phyloP scores from a whole-genome alignment of 306 rosid genomes.

The Sicyos edulis region DNA sequence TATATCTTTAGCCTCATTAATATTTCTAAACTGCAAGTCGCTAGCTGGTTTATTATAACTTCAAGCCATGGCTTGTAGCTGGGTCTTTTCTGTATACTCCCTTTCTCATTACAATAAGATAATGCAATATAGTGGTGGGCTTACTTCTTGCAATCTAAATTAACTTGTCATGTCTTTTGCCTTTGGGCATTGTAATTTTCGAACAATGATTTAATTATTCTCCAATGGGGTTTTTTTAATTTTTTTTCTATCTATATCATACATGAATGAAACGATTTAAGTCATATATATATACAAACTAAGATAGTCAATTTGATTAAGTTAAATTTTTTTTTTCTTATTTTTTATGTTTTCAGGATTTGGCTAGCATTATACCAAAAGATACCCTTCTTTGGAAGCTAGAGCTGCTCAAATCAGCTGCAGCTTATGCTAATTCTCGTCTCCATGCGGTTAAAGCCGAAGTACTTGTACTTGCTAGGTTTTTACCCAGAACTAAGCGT shows the following conservation, averaged over 20 bases:
- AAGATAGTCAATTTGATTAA: not conserved
- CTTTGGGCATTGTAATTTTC: not conserved
- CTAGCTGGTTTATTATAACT: not conserved
- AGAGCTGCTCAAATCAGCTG: conserved; percentile 80
- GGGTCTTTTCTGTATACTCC: conserved; percentile 1
- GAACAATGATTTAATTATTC: too few relatives aligned
- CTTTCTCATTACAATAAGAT: not conserved
- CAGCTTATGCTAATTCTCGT: conserved; percentile 88
- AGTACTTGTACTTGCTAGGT: conserved; percentile 95
- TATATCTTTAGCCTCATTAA: not conserved
- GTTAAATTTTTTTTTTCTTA: conserved; percentile 1
- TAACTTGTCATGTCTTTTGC: not conserved
- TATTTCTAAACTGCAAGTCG: not conserved
- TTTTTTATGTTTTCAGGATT: conserved; percentile 41
- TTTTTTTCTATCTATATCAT: too few relatives aligned
- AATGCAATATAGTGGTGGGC: not conserved
- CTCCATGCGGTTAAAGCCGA: conserved; percentile 93
- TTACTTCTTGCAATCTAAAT: not conserved
- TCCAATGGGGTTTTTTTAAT: too few relatives aligned
- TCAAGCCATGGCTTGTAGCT: not conserved
- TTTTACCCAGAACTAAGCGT: conserved; percentile 18
- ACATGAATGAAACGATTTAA: too few relatives aligned
- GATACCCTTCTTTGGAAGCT: conserved; percentile 87
- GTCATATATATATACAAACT: too few relatives aligned
- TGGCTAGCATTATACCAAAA: conserved; percentile 63